Evolutionary conservation across 768 basidiomycete genomes (phyloP).

Genomic region (Boletus sensibilis): DNA sequence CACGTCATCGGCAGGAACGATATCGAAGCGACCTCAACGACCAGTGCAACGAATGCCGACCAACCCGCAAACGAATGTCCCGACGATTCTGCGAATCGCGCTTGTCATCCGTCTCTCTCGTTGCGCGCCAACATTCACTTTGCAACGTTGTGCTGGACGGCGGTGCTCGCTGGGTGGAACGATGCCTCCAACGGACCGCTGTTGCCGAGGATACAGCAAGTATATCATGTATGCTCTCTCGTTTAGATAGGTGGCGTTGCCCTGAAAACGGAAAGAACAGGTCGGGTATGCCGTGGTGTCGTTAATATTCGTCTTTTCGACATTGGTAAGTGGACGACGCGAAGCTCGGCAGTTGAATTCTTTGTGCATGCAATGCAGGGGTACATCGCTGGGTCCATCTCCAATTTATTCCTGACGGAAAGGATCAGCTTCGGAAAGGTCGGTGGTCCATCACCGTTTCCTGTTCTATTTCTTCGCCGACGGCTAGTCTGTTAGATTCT

Average conservation of each 20-base stretch:
- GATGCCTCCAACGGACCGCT: constrained; percentile 9
- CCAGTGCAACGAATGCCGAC: background rate
- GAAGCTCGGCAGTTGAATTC: constrained; percentile 17
- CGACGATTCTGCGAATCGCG: background rate
- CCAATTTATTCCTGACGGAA: constrained; percentile 45
- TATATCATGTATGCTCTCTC: constrained; percentile 5
- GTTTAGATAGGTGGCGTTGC: background rate
- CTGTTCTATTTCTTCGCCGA: background rate
- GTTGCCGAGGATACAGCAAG: constrained; percentile 10
- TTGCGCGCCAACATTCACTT: constrained; percentile 7
- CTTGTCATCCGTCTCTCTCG: background rate
- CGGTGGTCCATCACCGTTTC: background rate
- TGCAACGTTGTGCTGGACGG: constrained; percentile 6
- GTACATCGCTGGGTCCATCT: constrained; percentile 41
- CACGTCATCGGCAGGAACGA: background rate
- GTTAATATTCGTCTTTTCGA: constrained; percentile 52
- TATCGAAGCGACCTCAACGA: background rate
- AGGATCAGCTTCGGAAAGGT: constrained; percentile 43
- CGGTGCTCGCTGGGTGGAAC: constrained; percentile 8
- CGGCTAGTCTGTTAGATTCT: constrained; percentile 32
- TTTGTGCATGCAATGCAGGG: constrained; percentile 27
- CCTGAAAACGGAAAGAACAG: constrained; percentile 24
- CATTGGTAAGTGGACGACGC: constrained; percentile 32
- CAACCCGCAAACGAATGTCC: background rate
- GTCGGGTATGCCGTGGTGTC: constrained; percentile 52